Conservation (phyloP, 257 asterid species). For the Petunia secreta region DNA sequence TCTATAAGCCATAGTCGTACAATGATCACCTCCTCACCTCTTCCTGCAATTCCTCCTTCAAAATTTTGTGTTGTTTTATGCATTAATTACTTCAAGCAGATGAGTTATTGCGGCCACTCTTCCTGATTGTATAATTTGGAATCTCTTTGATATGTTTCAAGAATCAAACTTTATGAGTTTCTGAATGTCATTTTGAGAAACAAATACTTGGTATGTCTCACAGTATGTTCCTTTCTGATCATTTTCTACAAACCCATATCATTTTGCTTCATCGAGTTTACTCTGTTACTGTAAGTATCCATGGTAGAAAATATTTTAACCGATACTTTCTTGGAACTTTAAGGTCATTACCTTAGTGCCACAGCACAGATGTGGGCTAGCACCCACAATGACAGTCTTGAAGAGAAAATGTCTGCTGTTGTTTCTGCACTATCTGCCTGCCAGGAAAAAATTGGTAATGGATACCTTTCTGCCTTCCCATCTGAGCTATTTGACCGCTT, state of each 20-base stretch:
- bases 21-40: too few relatives aligned
- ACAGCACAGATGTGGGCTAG: conserved; percentile 93
- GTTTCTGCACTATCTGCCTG: conserved; percentile 60
- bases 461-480: conserved; percentile 89
- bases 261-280: conserved; percentile 1
- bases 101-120: neutral
- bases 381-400: conserved; percentile 63
- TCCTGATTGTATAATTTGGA: neutral
- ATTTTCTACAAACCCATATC: neutral
- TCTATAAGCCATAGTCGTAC: too few relatives aligned
- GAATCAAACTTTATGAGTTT: neutral
- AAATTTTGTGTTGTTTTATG: neutral
- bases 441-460: conserved; percentile 67
- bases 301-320: neutral
- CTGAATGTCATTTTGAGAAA: neutral
- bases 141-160: neutral
- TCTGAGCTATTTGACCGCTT: conserved; percentile 66
- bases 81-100: neutral
- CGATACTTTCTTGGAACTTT: neutral
- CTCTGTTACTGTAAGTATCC: too few relatives aligned
- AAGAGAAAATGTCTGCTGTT: conserved; percentile 52
- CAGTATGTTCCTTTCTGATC: neutral
- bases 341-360: conserved; percentile 91
- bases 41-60: too few relatives aligned
- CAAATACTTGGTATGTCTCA: neutral